Conservation (phyloP, 2,329 filamentous ascomycete genomes). For the Ophiocordyceps sinensis region DNA sequence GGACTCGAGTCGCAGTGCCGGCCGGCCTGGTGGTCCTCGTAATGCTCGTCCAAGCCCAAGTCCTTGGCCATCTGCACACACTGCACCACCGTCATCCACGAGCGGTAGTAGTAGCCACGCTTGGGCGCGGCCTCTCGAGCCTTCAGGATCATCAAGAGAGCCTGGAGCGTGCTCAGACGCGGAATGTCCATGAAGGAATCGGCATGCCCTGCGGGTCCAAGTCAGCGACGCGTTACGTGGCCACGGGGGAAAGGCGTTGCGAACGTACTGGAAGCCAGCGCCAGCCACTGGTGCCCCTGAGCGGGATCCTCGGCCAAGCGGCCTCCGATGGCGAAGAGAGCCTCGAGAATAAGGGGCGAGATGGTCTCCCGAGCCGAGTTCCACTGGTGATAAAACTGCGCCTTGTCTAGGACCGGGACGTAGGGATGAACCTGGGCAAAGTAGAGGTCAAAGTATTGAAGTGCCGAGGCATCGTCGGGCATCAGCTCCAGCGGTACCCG, state of each 20-base stretch:
- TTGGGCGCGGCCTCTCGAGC: slow-evolving; percentile 86
- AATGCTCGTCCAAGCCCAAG: slow-evolving; percentile 77
- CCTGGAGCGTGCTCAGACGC: slow-evolving; percentile 81
- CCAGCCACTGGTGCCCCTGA: slow-evolving; percentile 84
- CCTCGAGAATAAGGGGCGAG: slow-evolving; percentile 78
- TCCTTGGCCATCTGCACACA: slow-evolving; percentile 90
- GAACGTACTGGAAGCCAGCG: slow-evolving; percentile 61
- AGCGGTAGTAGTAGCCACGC: slow-evolving; percentile 89
- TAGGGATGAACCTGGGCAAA: slow-evolving; percentile 88
- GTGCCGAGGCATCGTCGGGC: slow-evolving; percentile 69
- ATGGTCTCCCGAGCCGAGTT: slow-evolving; percentile 67
- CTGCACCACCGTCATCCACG: slow-evolving; percentile 91
- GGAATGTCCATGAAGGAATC: slow-evolving; percentile 90
- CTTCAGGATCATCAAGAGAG: slow-evolving; percentile 74
- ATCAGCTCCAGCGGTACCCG: slow-evolving; percentile 87
- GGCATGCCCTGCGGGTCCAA: slow-evolving; percentile 51
- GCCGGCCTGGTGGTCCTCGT: slow-evolving; percentile 60
- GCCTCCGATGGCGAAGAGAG: slow-evolving; percentile 79
- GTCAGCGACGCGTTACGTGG: not conserved
- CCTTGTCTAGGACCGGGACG: slow-evolving; percentile 74
- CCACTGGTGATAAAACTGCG: slow-evolving; percentile 81
- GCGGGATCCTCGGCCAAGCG: slow-evolving; percentile 70
- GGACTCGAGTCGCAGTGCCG: slow-evolving; percentile 52
- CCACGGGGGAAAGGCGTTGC: not conserved
- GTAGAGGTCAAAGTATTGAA: slow-evolving; percentile 81